These are phyloP conservation scores for Keithomyces neogunnii DNA, from an alignment of 2,329 filamentous ascomycete genomes.

Conservation along the genomic window DNA sequence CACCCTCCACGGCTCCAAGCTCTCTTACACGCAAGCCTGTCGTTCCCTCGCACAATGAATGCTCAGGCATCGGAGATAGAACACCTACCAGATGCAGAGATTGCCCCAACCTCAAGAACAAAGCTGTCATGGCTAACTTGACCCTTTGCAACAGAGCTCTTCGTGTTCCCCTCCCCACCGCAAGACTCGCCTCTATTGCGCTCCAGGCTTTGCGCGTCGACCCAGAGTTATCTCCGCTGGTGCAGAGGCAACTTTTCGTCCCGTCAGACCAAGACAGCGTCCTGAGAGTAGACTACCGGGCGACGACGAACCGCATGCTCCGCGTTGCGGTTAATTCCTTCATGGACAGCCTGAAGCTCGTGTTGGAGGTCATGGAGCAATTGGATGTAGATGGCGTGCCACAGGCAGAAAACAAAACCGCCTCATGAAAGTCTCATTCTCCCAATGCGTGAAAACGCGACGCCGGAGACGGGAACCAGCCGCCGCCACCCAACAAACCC, in stretches of 20 bases:
- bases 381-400: slow-evolving; percentile 75
- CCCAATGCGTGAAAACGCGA: neutral
- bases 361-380: slow-evolving; percentile 84
- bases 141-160: slow-evolving; percentile 47
- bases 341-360: slow-evolving; percentile 79
- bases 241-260: slow-evolving; percentile 58
- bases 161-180: slow-evolving; percentile 71
- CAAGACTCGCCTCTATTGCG: slow-evolving; percentile 69
- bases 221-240: slow-evolving; percentile 77
- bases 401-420: slow-evolving; percentile 11
- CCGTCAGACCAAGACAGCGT: slow-evolving; percentile 31
- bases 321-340: slow-evolving; percentile 94
- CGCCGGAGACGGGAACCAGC: neutral
- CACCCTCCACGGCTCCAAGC: slow-evolving; percentile 33
- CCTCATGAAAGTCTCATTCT: neutral
- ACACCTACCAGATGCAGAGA: neutral
- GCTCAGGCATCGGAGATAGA: neutral
- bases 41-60: no score
- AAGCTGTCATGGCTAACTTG: neutral
- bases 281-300: slow-evolving; percentile 68
- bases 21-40: slow-evolving; percentile 17
- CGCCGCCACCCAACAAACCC: no score
- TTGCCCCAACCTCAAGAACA: neutral
- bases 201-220: slow-evolving; percentile 74
- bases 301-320: slow-evolving; percentile 92